These are phyloP conservation scores for Spathaspora sp. DNA, from an alignment of 805 yeast genomes.

Conservation along the genomic window DNA sequence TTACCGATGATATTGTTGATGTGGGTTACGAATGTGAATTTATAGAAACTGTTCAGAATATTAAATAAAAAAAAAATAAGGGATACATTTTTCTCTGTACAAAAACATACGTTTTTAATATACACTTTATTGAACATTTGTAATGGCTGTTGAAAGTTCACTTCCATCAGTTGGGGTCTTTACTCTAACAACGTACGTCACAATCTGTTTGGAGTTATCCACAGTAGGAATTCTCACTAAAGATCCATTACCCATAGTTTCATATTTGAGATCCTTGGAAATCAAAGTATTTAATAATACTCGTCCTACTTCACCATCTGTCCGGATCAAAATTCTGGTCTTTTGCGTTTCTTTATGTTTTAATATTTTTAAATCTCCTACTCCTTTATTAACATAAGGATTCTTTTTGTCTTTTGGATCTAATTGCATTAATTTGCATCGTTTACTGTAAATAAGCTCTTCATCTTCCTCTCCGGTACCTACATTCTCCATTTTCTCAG, in stretches of 20 bases:
- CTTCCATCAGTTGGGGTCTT: constrained; percentile 71
- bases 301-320: constrained; percentile 78
- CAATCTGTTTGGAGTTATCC: constrained; percentile 41
- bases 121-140: constrained; percentile 10
- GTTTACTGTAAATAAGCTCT: constrained; percentile 55
- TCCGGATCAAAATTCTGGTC: constrained; percentile 71
- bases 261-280: constrained; percentile 55
- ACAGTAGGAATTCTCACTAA: constrained; percentile 66
- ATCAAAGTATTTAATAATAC: constrained; percentile 69
- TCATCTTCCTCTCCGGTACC: constrained; percentile 88
- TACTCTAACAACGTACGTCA: constrained; percentile 69
- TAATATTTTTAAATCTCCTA: constrained; percentile 78
- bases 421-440: constrained; percentile 67
- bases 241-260: constrained; percentile 60
- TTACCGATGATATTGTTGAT: constrained; percentile 26
- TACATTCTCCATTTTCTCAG: constrained; percentile 43
- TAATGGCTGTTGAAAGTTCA: constrained; percentile 38
- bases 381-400: constrained; percentile 63
- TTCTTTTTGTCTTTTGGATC: constrained; percentile 39
- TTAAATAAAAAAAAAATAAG: constrained; percentile 1
- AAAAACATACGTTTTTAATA: background rate
- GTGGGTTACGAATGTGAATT: constrained; percentile 52
- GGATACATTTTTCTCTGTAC: background rate
- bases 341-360: constrained; percentile 58
- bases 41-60: constrained; percentile 33